Conservation (phyloP, 2,329 filamentous ascomycete genomes). For the Pseudovirgaria hyperparasitica region DNA sequence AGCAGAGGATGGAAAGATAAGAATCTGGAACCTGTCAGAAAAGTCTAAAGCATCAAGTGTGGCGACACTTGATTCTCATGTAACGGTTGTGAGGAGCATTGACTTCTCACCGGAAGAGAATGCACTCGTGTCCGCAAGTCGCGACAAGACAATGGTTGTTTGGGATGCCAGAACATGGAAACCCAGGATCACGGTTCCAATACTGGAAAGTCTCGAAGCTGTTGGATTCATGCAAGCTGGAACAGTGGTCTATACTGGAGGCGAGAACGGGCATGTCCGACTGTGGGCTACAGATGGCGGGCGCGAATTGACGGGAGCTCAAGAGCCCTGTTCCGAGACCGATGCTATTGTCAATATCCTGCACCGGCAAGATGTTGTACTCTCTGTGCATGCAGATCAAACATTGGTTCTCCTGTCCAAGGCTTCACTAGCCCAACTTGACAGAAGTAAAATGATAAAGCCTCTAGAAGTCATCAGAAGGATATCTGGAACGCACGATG, state of each 20-base stretch:
- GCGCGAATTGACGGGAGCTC: conserved; percentile 65
- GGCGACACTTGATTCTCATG: conserved; percentile 76
- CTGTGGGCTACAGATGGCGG: conserved; percentile 73
- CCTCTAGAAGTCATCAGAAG: conserved; percentile 53
- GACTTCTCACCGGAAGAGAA: conserved; percentile 69
- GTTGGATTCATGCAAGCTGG: conserved; percentile 67
- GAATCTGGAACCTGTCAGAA: conserved; percentile 84
- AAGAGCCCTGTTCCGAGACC: conserved; percentile 46
- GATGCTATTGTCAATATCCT: conserved; percentile 62
- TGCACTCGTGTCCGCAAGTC: conserved; percentile 66
- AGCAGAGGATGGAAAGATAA: conserved; percentile 84
- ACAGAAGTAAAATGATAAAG: conserved; percentile 36
- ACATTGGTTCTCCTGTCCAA: conserved; percentile 65
- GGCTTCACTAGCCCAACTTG: conserved; percentile 26
- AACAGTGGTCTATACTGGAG: conserved; percentile 66
- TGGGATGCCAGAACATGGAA: conserved; percentile 88
- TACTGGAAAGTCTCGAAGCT: conserved; percentile 73
- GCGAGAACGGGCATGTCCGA: conserved; percentile 68
- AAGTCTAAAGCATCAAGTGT: conserved; percentile 67
- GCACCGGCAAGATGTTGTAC: conserved; percentile 50
- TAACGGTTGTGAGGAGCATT: conserved; percentile 81
- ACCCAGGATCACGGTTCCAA: conserved; percentile 63
- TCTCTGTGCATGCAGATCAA: conserved; percentile 82
- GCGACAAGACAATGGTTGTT: conserved; percentile 87
- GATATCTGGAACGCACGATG: conserved; percentile 93